Evolutionary conservation across 371 early-diverging fungal genomes (phyloP).

Genomic region (Mucor irregularis): DNA sequence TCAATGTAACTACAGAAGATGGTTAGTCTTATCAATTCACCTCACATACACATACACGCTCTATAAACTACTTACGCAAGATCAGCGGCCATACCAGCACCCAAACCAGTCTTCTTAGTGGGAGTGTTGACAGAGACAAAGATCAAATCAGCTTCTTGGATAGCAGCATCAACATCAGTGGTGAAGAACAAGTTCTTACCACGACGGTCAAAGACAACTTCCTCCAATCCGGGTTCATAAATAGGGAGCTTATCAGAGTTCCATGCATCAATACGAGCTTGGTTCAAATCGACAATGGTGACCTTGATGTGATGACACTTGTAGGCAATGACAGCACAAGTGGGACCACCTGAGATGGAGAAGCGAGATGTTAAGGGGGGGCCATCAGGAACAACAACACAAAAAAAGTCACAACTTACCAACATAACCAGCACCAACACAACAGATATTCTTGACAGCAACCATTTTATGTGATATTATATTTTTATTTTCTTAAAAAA

Average conservation of each 20-base stretch:
- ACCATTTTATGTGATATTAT: conserved; percentile 23
- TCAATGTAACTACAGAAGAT: conserved; percentile 71
- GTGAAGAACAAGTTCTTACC: conserved; percentile 88
- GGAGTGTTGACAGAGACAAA: conserved; percentile 94
- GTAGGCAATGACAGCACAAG: conserved; percentile 89
- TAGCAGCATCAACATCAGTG: conserved; percentile 75
- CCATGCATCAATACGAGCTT: conserved; percentile 63
- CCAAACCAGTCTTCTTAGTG: conserved; percentile 78
- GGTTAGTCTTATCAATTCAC: neutral
- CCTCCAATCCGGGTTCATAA: conserved; percentile 91
- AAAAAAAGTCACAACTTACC: conserved; percentile 51
- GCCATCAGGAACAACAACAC: neutral
- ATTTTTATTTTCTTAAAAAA: conserved; percentile 1
- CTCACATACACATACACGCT: neutral
- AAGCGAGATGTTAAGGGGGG: neutral
- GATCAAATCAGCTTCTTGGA: conserved; percentile 83
- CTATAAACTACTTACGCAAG: conserved; percentile 62
- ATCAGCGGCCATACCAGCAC: conserved; percentile 87
- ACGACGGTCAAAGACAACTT: conserved; percentile 74
- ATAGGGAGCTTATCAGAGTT: conserved; percentile 87
- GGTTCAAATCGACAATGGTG: conserved; percentile 64
- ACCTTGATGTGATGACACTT: conserved; percentile 89
- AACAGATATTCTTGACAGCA: conserved; percentile 69
- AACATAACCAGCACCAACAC: conserved; percentile 96
- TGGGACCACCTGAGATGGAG: conserved; percentile 81